Evolutionary conservation across 1,139 yeast species (phyloP), one percentile per base, ranked within the genome.

Genomic region (Nematodospora anomalae): DNA sequence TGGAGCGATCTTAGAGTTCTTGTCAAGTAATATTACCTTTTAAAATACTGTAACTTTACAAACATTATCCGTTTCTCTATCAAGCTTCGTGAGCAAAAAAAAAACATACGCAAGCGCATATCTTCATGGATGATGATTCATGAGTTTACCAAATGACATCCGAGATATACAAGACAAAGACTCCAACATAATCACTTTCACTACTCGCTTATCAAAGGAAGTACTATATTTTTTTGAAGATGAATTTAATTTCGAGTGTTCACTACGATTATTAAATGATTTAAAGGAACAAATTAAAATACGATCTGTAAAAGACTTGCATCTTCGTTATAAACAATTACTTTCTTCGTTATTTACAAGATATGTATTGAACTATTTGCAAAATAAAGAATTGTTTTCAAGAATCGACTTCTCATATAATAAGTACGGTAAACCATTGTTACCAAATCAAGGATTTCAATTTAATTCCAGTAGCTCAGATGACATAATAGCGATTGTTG

Each of bases 391-490:
- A 13, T 55, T 57, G 2, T 62, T 59, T 54, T 35, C 40, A 1
- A 45, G 45, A 4, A 24, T 65, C 4, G 29, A 42, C 10, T 57
- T 60, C 32, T 26, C 42, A 1, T 60, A 52, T 41, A 66, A 61
- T 42, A 38, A 53, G 30, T 64, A 42, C 43, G 76, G 76, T 8
- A 71, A 71, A 42, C 76, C 76, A 8, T 28, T 13, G 20, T 24
- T 53, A 15, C 25, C 43, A 1, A 38, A 53, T 2, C 21, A 18
- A 18, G 8, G 8, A 18, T 49, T 69, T 14, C 57, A 60, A 26
- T 74, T 77, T 53, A 77, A 76, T 46, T 59, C 76, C 34, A 78
- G 84, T 28, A 76, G 80, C 53, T 82, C 87, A 15, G 69, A 73
- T 39, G 74, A 76, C 18, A 50, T 74, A 4, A 59, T 75, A 2